These are phyloP conservation scores for Aureobasidium musti DNA, from an alignment of 2,329 filamentous ascomycete species.

Conservation along the genomic window DNA sequence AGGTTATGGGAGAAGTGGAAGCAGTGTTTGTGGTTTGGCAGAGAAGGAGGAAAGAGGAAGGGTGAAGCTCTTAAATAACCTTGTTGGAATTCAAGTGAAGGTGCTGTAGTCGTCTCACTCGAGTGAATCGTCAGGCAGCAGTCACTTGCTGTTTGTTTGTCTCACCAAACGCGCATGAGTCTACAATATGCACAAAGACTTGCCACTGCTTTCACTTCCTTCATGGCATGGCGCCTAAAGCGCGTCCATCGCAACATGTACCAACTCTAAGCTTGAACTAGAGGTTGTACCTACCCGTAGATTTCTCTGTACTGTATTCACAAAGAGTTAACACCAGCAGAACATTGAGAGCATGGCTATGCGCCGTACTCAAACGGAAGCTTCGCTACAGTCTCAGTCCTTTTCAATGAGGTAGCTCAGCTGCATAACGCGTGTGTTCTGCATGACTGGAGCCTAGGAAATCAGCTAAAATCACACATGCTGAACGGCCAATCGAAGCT, in stretches of 20 bases:
- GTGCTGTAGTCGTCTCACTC: background rate
- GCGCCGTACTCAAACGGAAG: background rate
- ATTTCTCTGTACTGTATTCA: background rate
- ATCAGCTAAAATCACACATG: background rate
- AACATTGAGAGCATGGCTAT: background rate
- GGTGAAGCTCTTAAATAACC: background rate
- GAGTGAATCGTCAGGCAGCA: slow-evolving; percentile 2
- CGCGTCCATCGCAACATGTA: background rate
- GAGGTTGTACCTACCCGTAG: background rate
- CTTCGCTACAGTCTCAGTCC: background rate
- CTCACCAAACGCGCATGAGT: background rate
- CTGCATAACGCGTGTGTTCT: background rate
- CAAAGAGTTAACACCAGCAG: too few species aligned
- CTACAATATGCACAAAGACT: background rate
- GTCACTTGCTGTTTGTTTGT: slow-evolving; percentile 12
- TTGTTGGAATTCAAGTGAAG: background rate
- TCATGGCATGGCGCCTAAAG: background rate
- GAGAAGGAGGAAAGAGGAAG: background rate
- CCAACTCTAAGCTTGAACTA: background rate
- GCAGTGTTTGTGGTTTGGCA: background rate
- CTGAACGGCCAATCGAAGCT: background rate
- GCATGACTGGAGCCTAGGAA: background rate
- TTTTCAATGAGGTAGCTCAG: background rate
- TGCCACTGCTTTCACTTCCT: background rate
- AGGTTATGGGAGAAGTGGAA: background rate